Evolutionary conservation across 2,329 filamentous ascomycete genomes (phyloP).

Genomic region (Graphilbum ipis-grandicollis): DNA sequence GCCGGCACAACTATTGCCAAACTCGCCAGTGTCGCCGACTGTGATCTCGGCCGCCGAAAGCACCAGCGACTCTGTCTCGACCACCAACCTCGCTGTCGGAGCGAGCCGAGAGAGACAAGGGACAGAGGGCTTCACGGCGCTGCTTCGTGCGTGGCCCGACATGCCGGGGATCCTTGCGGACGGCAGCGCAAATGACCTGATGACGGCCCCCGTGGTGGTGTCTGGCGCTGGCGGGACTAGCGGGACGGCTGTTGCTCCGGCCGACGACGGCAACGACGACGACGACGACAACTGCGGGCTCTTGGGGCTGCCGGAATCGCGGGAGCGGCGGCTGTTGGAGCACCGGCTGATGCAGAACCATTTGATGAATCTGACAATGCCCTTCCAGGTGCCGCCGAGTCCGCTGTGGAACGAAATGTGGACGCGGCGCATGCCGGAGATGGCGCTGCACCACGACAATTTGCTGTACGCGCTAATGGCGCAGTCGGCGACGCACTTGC

Average conservation of each 20-base stretch:
- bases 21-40: too few relatives aligned
- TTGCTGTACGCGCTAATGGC: constrained; percentile 11
- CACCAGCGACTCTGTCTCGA: too few relatives aligned
- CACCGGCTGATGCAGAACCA: constrained; percentile 14
- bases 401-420: constrained; percentile 10
- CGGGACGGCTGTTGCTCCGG: too few relatives aligned
- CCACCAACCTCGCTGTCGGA: too few relatives aligned
- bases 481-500: constrained; percentile 11
- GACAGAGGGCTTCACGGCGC: constrained; percentile 1
- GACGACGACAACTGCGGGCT: too few relatives aligned
- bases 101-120: too few relatives aligned
- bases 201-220: too few relatives aligned
- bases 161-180: background rate
- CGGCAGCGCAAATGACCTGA: background rate
- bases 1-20: too few relatives aligned
- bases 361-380: constrained; percentile 6
- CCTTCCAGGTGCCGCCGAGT: constrained; percentile 8
- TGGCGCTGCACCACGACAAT: constrained; percentile 12
- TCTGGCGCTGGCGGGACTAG: too few relatives aligned
- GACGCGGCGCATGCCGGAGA: constrained; percentile 7
- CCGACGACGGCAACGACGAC: constrained; percentile 1
- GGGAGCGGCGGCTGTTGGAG: constrained; percentile 11
- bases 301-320: constrained; percentile 12
- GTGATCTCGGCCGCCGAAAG: too few relatives aligned
- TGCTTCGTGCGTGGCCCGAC: constrained; percentile 5